These are phyloP conservation scores for Aspergillaceae sp. DNA, from an alignment of 2,329 filamentous ascomycete species.

Conservation along the genomic window DNA sequence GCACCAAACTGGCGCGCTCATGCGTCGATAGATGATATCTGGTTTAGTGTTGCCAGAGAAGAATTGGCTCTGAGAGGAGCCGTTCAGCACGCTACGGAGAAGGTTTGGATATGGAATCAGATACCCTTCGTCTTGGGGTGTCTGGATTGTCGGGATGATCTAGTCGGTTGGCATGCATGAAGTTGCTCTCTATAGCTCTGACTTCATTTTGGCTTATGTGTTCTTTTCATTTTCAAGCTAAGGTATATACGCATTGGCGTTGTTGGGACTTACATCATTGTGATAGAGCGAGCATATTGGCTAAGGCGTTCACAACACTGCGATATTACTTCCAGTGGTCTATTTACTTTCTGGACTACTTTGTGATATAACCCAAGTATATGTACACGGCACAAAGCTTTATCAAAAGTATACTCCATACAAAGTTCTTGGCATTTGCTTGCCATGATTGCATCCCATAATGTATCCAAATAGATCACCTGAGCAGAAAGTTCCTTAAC, in stretches of 20 bases:
- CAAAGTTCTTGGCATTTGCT: slow-evolving; percentile 4
- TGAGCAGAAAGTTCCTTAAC: too few species aligned
- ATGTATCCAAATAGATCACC: too few species aligned
- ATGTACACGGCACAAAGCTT: not conserved
- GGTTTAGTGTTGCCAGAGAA: slow-evolving; percentile 29
- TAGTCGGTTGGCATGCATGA: slow-evolving; percentile 26
- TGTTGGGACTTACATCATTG: too few species aligned
- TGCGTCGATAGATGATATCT: slow-evolving; percentile 29
- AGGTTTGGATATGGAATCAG: slow-evolving; percentile 25
- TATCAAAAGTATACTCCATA: slow-evolving; percentile 3
- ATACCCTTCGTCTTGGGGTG: slow-evolving; percentile 31
- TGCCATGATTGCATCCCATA: slow-evolving; percentile 3
- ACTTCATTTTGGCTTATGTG: slow-evolving; percentile 1
- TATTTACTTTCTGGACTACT: too few species aligned
- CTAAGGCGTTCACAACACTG: too few species aligned
- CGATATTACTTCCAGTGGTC: not conserved
- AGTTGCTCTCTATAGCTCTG: not conserved
- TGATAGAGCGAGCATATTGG: too few species aligned
- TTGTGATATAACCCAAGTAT: not conserved
- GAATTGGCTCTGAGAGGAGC: slow-evolving; percentile 23
- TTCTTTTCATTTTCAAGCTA: not conserved
- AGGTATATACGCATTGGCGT: not conserved
- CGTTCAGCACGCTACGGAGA: slow-evolving; percentile 26
- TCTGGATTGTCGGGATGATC: slow-evolving; percentile 19
- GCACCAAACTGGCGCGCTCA: slow-evolving; percentile 22